A percentile compares a stretch with the other conserved stretches of the same genome.
These are phyloP conservation scores for Rasamsonia emersonii DNA, from an alignment of 2,329 filamentous ascomycete species.

Conservation along the genomic window DNA sequence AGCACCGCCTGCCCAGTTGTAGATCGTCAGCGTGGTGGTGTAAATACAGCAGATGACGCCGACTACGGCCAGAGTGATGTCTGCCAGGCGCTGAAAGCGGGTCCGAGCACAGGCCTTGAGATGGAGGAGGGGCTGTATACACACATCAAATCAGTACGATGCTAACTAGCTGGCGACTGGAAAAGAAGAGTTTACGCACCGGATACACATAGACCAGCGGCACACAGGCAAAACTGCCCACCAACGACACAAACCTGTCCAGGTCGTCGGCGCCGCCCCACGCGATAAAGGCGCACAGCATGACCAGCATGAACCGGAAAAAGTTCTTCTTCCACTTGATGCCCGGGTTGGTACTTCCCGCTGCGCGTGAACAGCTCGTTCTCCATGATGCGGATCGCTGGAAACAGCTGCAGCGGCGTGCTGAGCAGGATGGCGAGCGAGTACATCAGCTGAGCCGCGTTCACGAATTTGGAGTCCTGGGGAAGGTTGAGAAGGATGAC, in stretches of 20 bases:
- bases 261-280: slow-evolving; percentile 89
- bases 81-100: slow-evolving; percentile 57
- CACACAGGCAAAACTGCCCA: slow-evolving; percentile 96
- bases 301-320: slow-evolving; percentile 88
- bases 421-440: slow-evolving; percentile 95
- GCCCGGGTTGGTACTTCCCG: slow-evolving; percentile 90
- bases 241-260: slow-evolving; percentile 93
- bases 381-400: slow-evolving; percentile 91
- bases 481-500: slow-evolving; percentile 94
- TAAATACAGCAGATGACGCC: slow-evolving; percentile 85
- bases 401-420: slow-evolving; percentile 93
- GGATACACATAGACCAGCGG: slow-evolving; percentile 96
- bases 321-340: slow-evolving; percentile 99
- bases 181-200: slow-evolving; percentile 49
- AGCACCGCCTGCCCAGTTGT: slow-evolving; percentile 67
- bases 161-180: neutral
- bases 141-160: neutral
- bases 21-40: slow-evolving; percentile 76
- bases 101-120: slow-evolving; percentile 69
- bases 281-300: slow-evolving; percentile 75
- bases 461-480: slow-evolving; percentile 91
- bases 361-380: slow-evolving; percentile 89
- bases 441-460: slow-evolving; percentile 92
- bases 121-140: slow-evolving; percentile 74
- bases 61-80: slow-evolving; percentile 70